Conservation (phyloP, 2,329 filamentous ascomycete genomes). For the Dothistroma pini region DNA sequence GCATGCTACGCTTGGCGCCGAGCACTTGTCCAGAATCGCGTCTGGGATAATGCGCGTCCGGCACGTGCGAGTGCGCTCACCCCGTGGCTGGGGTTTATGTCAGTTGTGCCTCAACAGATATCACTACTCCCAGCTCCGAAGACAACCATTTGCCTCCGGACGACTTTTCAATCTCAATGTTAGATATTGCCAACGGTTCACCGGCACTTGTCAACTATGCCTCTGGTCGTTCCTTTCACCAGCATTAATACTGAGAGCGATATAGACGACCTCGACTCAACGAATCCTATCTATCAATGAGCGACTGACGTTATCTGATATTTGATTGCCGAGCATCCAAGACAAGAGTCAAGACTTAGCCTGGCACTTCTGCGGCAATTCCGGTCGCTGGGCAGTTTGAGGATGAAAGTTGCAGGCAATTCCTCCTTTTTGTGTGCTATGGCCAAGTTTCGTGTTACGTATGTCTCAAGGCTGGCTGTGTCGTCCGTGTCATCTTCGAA, state of each 20-base stretch:
- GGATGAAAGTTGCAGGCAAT: background rate
- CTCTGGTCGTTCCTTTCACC: too few relatives aligned
- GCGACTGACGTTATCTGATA: background rate
- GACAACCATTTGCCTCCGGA: too few relatives aligned
- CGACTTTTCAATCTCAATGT: too few relatives aligned
- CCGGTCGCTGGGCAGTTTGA: background rate
- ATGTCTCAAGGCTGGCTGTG: background rate
- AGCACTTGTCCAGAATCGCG: background rate
- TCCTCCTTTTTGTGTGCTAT: background rate
- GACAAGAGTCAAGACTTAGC: background rate
- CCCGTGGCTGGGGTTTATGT: background rate
- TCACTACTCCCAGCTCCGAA: background rate
- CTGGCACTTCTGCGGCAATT: background rate
- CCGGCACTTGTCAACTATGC: too few relatives aligned
- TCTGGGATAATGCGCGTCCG: background rate
- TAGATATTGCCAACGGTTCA: too few relatives aligned
- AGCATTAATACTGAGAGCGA: too few relatives aligned
- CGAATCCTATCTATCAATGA: too few relatives aligned
- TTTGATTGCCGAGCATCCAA: background rate
- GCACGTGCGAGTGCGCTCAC: background rate
- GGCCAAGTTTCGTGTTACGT: background rate
- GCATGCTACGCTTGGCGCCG: background rate
- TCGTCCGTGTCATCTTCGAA: background rate
- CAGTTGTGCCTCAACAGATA: background rate
- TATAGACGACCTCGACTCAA: too few relatives aligned